Conservation (phyloP, 768 basidiomycete species). For the Goffeauzyma gilvescens region DNA sequence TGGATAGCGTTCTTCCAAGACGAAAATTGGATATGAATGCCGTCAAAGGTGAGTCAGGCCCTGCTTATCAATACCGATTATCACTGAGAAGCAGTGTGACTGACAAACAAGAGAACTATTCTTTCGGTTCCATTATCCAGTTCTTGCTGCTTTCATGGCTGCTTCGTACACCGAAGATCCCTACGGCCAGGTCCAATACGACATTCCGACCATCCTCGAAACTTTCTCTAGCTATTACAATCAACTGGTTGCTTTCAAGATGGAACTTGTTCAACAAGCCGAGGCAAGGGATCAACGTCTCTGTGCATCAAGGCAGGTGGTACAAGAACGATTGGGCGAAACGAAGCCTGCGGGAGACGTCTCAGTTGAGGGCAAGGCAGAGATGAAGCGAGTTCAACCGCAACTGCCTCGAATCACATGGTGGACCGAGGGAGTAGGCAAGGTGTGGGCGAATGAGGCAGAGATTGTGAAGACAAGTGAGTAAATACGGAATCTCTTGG, state of each 20-base stretch:
- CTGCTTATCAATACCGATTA: too few relatives aligned
- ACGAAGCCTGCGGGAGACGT: too few relatives aligned
- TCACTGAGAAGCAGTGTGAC: too few relatives aligned
- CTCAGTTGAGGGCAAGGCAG: too few relatives aligned
- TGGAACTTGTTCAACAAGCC: constrained; percentile 8
- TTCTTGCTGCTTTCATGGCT: constrained; percentile 18
- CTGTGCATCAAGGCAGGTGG: too few relatives aligned
- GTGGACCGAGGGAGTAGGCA: constrained; percentile 8
- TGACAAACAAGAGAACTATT: too few relatives aligned
- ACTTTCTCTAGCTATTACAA: constrained; percentile 19
- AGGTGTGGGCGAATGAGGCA: background rate
- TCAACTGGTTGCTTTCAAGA: constrained; percentile 12
- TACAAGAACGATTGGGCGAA: too few relatives aligned
- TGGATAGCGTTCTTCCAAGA: constrained; percentile 5
- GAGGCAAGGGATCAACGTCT: constrained; percentile 3
- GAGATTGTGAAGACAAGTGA: constrained; percentile 4
- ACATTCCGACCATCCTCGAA: constrained; percentile 22
- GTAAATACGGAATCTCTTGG: too few relatives aligned
- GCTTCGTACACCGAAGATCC: constrained; percentile 26
- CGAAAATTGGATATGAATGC: constrained; percentile 4
- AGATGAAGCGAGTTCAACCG: background rate
- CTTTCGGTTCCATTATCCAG: too few relatives aligned
- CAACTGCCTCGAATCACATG: background rate
- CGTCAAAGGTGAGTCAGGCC: constrained; percentile 1
- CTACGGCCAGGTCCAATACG: constrained; percentile 28